Base-by-base conservation (phyloP, 2,329 filamentous ascomycete species). In the Aaosphaeria pasadenensis region DNA sequence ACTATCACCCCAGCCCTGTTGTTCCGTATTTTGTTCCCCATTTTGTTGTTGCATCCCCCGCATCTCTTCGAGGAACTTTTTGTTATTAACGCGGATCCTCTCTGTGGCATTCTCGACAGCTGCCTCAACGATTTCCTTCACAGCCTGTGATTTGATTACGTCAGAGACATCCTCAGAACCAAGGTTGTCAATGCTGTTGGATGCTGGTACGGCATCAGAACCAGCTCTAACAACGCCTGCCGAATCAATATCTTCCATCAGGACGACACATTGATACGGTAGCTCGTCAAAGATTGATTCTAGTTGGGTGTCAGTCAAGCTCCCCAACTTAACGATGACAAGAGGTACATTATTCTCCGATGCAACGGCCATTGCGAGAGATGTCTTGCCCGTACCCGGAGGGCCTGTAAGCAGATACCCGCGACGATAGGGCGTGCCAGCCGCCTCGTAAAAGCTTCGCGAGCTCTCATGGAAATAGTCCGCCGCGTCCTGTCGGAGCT, bases 351-450 rank as follows among this genome's bases (percentile, higher is more conserved):
- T 28, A n/a, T 44, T 39, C 24, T 48, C 41, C 11, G 24, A 31
- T 44, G 31, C 31, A 31, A 44, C n/a, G 7, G 42, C 38, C 29
- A 33, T 17, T 31, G 7, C 17, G 11, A 46, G 17, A 32, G 36
- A 78, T 0, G 94, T 97, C 75, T 99, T 99, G 69, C 94, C 94
- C 0, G 94, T 99, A 67, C 94, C 94, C 0, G 94, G 94, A 30
- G 94, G 94, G 0, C 94, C 94, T 62, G 89, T 96, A 0, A 99
- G 81, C 47, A 99, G 76, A 52, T 97, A 91, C 74, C 94, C 94
- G 71, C 95, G 95, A 48, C 49, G 44, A 42, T 58, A 58, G 32
- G 45, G 50, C 38, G 52, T 9, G 33, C 33, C 33, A 36, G 9
- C 9, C 33, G 33, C 33, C 17, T 24, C 17, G 17, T 24, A 24